Evolutionary conservation across 768 basidiomycete genomes (phyloP).

Genomic region (Kwoniella europaea): DNA sequence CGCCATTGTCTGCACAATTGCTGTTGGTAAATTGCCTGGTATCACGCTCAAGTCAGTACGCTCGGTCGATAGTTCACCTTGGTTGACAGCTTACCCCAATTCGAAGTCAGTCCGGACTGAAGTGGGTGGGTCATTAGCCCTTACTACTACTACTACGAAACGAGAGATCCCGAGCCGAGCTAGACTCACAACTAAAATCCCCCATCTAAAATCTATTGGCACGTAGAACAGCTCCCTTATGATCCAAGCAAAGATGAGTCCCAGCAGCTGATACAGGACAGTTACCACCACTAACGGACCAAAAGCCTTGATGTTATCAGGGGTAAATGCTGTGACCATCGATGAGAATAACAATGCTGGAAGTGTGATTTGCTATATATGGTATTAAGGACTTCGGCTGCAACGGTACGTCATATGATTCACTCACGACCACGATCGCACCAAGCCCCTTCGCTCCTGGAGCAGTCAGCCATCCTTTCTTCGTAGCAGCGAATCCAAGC

Average conservation of each 20-base stretch:
- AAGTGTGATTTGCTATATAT: constrained; percentile 59
- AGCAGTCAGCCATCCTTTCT: constrained; percentile 59
- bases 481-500: constrained; percentile 59
- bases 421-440: constrained; percentile 50
- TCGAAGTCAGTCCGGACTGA: constrained; percentile 6
- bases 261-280: constrained; percentile 57
- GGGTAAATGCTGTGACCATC: constrained; percentile 63
- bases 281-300: constrained; percentile 62
- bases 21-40: constrained; percentile 61
- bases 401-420: constrained; percentile 38
- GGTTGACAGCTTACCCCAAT: constrained; percentile 2
- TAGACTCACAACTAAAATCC: constrained; percentile 59
- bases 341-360: constrained; percentile 64
- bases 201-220: constrained; percentile 63
- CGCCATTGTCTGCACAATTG: constrained; percentile 62
- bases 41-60: not conserved
- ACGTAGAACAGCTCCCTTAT: constrained; percentile 64
- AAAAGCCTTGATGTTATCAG: constrained; percentile 61
- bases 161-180: not conserved
- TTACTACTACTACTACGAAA: too few relatives aligned
- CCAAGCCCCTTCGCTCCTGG: constrained; percentile 60
- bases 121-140: not conserved
- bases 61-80: too few relatives aligned
- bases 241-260: constrained; percentile 56
- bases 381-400: not conserved